These are phyloP conservation scores for Aspergillus transmontanensis DNA, from an alignment of 2,329 filamentous ascomycete genomes.

Conservation along the genomic window DNA sequence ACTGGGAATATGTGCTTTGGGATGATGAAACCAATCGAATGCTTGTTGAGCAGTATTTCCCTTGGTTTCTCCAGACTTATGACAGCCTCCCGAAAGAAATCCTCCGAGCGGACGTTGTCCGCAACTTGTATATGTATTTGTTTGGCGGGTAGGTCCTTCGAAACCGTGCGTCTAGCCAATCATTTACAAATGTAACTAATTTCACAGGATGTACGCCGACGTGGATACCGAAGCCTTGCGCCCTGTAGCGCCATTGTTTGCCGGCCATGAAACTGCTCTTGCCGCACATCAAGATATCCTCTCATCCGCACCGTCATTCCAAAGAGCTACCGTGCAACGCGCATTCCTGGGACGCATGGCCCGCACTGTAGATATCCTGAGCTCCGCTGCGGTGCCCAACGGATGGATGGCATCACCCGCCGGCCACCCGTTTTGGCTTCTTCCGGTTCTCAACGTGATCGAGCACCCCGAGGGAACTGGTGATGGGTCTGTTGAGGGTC, in stretches of 20 bases:
- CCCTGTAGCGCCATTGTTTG: conserved; percentile 18
- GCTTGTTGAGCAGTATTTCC: conserved; percentile 20
- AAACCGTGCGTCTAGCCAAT: not conserved
- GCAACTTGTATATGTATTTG: conserved; percentile 25
- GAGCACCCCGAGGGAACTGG: conserved; percentile 22
- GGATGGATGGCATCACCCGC: conserved; percentile 27
- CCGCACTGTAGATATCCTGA: conserved; percentile 16
- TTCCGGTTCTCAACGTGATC: conserved; percentile 20
- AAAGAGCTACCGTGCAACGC: conserved; percentile 9
- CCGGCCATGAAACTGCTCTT: conserved; percentile 15
- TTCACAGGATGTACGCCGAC: conserved; percentile 23
- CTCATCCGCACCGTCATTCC: not conserved
- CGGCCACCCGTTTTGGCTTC: conserved; percentile 25
- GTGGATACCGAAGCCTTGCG: conserved; percentile 26
- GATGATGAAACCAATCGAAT: conserved; percentile 21
- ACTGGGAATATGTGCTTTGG: conserved; percentile 27
- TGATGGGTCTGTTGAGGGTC: conserved; percentile 22
- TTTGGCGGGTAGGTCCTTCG: conserved; percentile 20
- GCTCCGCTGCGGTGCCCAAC: conserved; percentile 22
- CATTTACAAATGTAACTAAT: not conserved
- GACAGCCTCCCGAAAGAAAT: conserved; percentile 22
- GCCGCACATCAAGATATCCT: conserved; percentile 9
- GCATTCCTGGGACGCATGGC: conserved; percentile 25
- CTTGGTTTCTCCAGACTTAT: conserved; percentile 23
- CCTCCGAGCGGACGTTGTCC: conserved; percentile 20